Evolutionary conservation across 257 asterid species (phyloP).

Genomic region (Primulina eburnea): DNA sequence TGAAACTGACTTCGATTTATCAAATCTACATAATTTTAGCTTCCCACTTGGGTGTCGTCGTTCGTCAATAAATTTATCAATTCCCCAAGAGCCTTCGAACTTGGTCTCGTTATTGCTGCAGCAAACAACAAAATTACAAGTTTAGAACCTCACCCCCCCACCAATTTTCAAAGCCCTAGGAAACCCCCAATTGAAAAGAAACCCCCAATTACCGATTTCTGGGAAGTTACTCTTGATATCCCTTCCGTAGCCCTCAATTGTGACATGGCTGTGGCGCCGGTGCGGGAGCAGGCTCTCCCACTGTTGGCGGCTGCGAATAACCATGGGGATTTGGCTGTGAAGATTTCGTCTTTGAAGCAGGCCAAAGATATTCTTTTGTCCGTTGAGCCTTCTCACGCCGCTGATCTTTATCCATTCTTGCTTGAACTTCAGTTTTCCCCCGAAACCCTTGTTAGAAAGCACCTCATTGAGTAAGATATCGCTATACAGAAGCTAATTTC

Average conservation of each 20-base stretch:
- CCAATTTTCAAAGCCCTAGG: conserved; percentile 50
- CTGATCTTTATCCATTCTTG: conserved; percentile 71
- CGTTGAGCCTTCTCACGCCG: conserved; percentile 64
- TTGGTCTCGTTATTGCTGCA: no score
- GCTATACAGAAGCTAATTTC: background rate
- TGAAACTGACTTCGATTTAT: no score
- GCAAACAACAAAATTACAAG: no score
- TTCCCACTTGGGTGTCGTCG: no score
- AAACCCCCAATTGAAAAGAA: conserved; percentile 13
- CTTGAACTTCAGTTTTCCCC: conserved; percentile 90
- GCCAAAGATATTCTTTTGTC: conserved; percentile 64
- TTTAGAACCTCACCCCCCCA: background rate
- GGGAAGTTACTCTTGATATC: background rate
- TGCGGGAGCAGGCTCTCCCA: conserved; percentile 80
- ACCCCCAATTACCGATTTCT: conserved; percentile 7
- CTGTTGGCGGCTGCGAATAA: conserved; percentile 88
- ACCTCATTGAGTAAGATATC: conserved; percentile 63
- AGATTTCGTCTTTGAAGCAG: conserved; percentile 81
- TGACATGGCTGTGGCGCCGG: conserved; percentile 52
- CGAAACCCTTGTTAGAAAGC: conserved; percentile 72
- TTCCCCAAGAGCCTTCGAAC: no score
- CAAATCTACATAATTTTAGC: no score
- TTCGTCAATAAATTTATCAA: no score
- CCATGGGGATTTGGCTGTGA: conserved; percentile 87
- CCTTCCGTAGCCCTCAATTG: background rate